These are phyloP conservation scores for Calonectria hawksworthii DNA, from an alignment of 2,329 filamentous ascomycete species.

Conservation along the genomic window DNA sequence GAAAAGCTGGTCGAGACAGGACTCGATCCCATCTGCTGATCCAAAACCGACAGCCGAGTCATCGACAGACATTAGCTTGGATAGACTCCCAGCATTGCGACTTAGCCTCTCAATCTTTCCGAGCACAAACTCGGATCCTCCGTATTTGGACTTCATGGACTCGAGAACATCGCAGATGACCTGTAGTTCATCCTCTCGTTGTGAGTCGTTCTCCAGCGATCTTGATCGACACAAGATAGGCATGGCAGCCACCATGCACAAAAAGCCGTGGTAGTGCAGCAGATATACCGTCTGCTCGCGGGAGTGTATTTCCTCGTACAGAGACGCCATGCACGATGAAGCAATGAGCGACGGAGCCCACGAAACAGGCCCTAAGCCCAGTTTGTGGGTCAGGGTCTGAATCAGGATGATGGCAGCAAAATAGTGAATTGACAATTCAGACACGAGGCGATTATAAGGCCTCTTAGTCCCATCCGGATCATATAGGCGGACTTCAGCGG, in stretches of 20 bases:
- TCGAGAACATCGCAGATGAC: not conserved
- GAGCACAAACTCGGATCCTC: conserved; percentile 11
- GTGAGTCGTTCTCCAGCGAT: not conserved
- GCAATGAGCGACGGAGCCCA: conserved; percentile 5
- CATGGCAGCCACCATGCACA: conserved; percentile 19
- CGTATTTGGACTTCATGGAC: not conserved
- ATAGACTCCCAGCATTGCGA: not conserved
- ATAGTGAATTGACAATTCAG: conserved; percentile 10
- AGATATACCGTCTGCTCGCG: conserved; percentile 14
- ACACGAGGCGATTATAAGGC: not conserved
- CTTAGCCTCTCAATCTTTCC: conserved; percentile 1
- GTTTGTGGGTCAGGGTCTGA: not conserved
- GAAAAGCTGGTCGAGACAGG: not conserved
- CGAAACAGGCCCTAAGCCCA: not conserved
- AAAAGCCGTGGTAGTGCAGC: conserved; percentile 15
- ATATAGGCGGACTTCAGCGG: not conserved
- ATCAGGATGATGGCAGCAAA: conserved; percentile 17
- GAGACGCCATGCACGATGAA: conserved; percentile 8
- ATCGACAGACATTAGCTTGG: not conserved
- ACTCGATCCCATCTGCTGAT: not conserved
- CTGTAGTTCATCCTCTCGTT: not conserved
- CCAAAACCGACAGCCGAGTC: not conserved
- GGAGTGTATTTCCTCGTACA: conserved; percentile 21
- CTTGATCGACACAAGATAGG: not conserved
- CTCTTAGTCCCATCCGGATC: not conserved